Base-by-base conservation (phyloP, 2,329 filamentous ascomycete genomes). In the Fusarium tanahbumbuense region DNA sequence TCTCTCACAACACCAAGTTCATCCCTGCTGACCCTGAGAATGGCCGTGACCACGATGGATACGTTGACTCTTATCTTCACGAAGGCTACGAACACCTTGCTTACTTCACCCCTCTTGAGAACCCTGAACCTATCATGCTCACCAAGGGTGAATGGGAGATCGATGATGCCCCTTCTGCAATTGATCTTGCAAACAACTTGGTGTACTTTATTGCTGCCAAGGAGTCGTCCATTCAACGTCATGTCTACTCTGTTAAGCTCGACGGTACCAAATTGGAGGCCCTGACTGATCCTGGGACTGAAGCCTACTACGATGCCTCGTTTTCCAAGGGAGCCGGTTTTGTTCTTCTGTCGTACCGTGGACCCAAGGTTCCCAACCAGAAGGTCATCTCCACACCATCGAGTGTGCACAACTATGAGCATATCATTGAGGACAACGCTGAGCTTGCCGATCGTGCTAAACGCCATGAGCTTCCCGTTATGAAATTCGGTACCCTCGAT, bases 111-210 rank as follows among this genome's bases (percentile, higher is more conserved):
- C 95, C 96, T 4, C 81, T 98, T 55, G 92, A 98, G 73, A 94
- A 90, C 73, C 84, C 92, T 0, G 84, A 92, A n/a, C 94, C 96
- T 8, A 82, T 93, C 48, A 89, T 97, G 84, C 88, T 99, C 42
- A 99, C 96, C 0, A 90, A 92, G 40, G 96, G 96, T 8, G 79
- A 91, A 32, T 99, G 95, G 94, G 97, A 99, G 79, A 95, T 99
- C 1, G 93, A 93, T 6, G 85, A 91, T 56, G 93, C 92, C 0
- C 93, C 95, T 0, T 93, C 93, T 4, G 92, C 93, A 1, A 87
- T 99, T 25, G 95, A 98, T 77, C 81, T 98, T 41, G 87, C 89
- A 72, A 91, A 92, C 71, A 97, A 97, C 74, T 80, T 97, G 11
- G 94, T 98, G 15, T 99, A 99, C 80, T 98, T 97, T 76, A 84